phyloP scores from a whole-genome alignment of 2,329 filamentous ascomycete species.

The Akanthomyces dipterigenus region DNA sequence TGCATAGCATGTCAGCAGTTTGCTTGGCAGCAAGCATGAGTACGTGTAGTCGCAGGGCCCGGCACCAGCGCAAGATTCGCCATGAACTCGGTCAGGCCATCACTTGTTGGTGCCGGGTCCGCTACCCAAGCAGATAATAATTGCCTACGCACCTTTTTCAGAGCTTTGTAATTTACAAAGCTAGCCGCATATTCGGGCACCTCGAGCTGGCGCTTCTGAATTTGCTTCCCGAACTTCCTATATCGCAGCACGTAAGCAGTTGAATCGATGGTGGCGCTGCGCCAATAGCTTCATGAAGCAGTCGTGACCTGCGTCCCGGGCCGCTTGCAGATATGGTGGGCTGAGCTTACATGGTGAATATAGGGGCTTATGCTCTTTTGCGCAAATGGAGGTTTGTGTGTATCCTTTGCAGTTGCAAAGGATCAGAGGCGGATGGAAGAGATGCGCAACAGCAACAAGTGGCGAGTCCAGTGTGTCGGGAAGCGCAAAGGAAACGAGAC shows the following conservation, averaged over 20 bases:
- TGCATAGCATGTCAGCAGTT: constrained; percentile 33
- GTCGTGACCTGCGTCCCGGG: background rate
- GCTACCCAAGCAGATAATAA: background rate
- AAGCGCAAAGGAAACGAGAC: background rate
- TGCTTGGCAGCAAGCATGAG: too few species aligned
- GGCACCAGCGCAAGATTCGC: background rate
- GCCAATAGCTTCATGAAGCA: background rate
- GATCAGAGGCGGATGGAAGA: background rate
- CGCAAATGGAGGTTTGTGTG: background rate
- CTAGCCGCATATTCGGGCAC: constrained; percentile 98
- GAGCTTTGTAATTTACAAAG: constrained; percentile 98
- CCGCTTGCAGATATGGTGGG: background rate
- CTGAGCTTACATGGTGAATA: constrained; percentile 30
- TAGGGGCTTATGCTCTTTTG: constrained; percentile 10
- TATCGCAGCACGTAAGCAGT: constrained; percentile 10
- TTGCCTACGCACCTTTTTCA: constrained; percentile 74
- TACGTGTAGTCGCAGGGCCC: background rate
- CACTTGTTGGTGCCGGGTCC: background rate
- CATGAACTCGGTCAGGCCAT: background rate
- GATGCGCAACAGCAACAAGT: background rate
- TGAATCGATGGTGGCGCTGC: background rate
- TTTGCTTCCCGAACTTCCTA: constrained; percentile 99
- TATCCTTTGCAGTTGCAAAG: background rate
- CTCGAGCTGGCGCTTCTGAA: constrained; percentile 97
- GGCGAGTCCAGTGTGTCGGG: background rate